Evolutionary conservation across 345 rosid genomes (phyloP).

Genomic region (Ricinus communis): DNA sequence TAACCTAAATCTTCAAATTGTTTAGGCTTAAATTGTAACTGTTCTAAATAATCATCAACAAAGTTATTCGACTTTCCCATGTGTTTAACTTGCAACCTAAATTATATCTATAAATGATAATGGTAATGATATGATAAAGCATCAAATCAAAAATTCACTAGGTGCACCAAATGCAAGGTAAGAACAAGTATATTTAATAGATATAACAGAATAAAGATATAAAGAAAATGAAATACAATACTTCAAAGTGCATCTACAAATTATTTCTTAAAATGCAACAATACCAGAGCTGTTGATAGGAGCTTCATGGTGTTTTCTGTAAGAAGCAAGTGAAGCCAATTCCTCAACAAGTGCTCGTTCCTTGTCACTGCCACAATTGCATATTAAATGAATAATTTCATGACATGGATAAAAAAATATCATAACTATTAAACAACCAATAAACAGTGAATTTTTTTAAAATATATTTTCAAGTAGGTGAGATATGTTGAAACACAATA

Average conservation of each 20-base stretch:
- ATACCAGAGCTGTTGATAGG: conserved; percentile 36
- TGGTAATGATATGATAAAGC: not conserved
- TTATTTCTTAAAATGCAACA: not conserved
- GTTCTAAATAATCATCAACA: too few relatives aligned
- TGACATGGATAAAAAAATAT: not conserved
- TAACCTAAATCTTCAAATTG: too few relatives aligned
- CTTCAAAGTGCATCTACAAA: not conserved
- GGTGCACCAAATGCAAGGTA: not conserved
- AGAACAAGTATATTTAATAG: not conserved
- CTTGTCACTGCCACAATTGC: conserved; percentile 45
- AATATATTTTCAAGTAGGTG: too few relatives aligned
- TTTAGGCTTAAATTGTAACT: too few relatives aligned
- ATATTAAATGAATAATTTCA: conserved; percentile 4
- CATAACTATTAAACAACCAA: not conserved
- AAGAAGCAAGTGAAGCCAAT: conserved; percentile 53
- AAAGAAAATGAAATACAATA: not conserved
- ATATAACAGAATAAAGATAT: not conserved
- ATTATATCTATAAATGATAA: not conserved
- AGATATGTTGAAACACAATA: too few relatives aligned
- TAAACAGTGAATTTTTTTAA: not conserved
- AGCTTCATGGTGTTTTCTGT: conserved; percentile 34
- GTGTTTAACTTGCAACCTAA: not conserved
- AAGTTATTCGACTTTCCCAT: not conserved
- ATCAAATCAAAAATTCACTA: not conserved
- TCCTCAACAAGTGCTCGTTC: conserved; percentile 69